These are phyloP conservation scores for Pseudogymnoascus destructans DNA, from an alignment of 2,329 filamentous ascomycete species.

Conservation along the genomic window DNA sequence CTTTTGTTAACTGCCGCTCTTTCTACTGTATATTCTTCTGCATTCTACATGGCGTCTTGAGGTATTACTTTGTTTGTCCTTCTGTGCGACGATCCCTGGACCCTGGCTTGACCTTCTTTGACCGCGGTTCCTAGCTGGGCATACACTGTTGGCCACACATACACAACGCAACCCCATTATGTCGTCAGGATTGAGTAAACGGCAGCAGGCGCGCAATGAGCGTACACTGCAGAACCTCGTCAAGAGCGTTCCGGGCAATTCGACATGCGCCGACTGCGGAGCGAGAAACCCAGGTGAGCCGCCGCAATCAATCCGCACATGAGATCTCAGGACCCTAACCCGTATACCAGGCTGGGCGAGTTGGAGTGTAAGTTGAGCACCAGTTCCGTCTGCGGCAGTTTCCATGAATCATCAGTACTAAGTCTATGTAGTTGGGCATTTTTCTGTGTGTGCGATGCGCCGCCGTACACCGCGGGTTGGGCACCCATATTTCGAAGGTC, in stretches of 20 bases:
- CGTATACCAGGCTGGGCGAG: conserved; percentile 24
- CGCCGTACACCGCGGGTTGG: conserved; percentile 85
- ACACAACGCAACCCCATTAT: conserved; percentile 31
- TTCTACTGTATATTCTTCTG: conserved; percentile 6
- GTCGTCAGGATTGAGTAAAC: conserved; percentile 73
- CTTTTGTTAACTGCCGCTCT: neutral
- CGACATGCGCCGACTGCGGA: conserved; percentile 84
- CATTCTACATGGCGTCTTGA: conserved; percentile 6
- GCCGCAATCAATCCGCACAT: neutral
- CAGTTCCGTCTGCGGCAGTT: neutral
- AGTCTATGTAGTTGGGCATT: conserved; percentile 60
- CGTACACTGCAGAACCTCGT: conserved; percentile 81
- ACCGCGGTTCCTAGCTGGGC: neutral
- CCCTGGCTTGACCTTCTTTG: neutral
- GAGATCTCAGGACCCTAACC: neutral
- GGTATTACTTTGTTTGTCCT: conserved; percentile 5
- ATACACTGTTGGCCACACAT: neutral
- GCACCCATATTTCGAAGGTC: conserved; percentile 96
- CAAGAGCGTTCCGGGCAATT: conserved; percentile 73
- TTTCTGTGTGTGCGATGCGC: conserved; percentile 98
- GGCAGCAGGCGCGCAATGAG: conserved; percentile 96
- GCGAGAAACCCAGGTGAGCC: conserved; percentile 73
- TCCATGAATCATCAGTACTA: conserved; percentile 13
- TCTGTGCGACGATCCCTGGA: conserved; percentile 7
- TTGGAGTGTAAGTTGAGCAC: conserved; percentile 25